phyloP scores from a whole-genome alignment of 2,329 filamentous ascomycete genomes.

The Colletotrichum musicola region DNA sequence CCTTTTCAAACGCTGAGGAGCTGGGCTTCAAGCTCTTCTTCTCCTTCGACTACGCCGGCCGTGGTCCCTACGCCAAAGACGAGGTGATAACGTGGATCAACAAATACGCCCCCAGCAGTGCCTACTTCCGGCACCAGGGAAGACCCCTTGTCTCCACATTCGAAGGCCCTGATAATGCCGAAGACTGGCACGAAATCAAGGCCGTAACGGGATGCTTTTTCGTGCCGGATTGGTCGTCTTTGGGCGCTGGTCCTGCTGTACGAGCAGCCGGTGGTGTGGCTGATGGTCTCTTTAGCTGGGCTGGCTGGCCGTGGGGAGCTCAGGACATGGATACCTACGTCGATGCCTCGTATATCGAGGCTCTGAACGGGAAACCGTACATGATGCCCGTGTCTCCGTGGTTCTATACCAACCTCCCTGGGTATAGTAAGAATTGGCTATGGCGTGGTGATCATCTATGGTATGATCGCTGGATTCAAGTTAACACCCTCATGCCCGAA shows the following conservation, averaged over 20 bases:
- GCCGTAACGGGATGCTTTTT: conserved; percentile 53
- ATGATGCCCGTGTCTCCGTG: conserved; percentile 69
- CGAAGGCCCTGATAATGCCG: conserved; percentile 54
- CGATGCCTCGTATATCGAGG: conserved; percentile 38
- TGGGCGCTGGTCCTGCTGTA: conserved; percentile 46
- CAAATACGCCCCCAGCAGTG: conserved; percentile 12
- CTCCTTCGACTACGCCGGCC: conserved; percentile 28
- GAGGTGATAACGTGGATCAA: conserved; percentile 12
- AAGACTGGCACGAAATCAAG: conserved; percentile 59
- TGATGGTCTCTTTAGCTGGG: conserved; percentile 53
- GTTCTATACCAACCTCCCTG: conserved; percentile 70
- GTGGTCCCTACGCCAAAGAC: conserved; percentile 3
- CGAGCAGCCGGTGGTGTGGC: conserved; percentile 32
- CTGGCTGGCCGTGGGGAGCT: conserved; percentile 49
- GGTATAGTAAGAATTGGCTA: conserved; percentile 71
- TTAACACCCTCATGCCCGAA: conserved; percentile 61
- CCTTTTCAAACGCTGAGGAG: conserved; percentile 11
- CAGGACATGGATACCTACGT: conserved; percentile 35
- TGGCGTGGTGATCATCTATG: conserved; percentile 71
- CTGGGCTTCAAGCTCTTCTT: conserved; percentile 24
- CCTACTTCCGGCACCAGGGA: conserved; percentile 41
- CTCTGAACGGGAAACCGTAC: conserved; percentile 41
- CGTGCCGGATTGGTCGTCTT: conserved; percentile 58
- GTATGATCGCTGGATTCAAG: conserved; percentile 67
- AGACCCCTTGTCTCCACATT: conserved; percentile 55